Evolutionary conservation across 1,139 yeast genomes (phyloP).

Genomic region (Geotrichum klebahnii): DNA sequence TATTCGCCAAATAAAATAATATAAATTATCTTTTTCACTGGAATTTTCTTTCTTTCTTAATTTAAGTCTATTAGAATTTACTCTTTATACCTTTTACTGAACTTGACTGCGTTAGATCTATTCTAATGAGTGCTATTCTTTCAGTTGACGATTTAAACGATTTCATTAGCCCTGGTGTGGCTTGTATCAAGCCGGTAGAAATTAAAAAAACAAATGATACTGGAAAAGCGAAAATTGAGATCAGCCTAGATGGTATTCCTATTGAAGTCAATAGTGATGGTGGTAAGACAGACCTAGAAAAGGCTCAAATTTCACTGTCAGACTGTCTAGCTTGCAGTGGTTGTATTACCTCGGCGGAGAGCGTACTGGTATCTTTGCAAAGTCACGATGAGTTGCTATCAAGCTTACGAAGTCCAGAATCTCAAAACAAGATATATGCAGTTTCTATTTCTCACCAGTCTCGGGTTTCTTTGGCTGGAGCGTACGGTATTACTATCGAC

Average conservation of each 20-base stretch:
- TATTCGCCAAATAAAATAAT: slow-evolving; percentile 1
- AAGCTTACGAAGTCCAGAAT: slow-evolving; percentile 45
- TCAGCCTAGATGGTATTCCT: slow-evolving; percentile 63
- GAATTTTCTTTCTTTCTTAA: not conserved
- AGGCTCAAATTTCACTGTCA: slow-evolving; percentile 83
- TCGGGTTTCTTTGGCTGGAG: slow-evolving; percentile 74
- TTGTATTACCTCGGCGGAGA: slow-evolving; percentile 95
- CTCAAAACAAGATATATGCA: slow-evolving; percentile 48
- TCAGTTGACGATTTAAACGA: slow-evolving; percentile 91
- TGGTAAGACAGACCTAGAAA: slow-evolving; percentile 50
- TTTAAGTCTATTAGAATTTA: not conserved
- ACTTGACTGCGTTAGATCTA: too few relatives aligned
- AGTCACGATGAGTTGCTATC: slow-evolving; percentile 73
- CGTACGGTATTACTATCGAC: slow-evolving; percentile 52
- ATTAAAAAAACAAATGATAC: slow-evolving; percentile 38
- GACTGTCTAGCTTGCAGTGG: slow-evolving; percentile 98
- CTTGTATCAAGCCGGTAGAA: slow-evolving; percentile 84
- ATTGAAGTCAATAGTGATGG: slow-evolving; percentile 67
- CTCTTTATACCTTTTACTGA: not conserved
- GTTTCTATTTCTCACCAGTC: slow-evolving; percentile 85
- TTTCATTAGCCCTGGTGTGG: slow-evolving; percentile 89
- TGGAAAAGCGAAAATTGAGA: slow-evolving; percentile 58
- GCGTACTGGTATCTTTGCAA: slow-evolving; percentile 84
- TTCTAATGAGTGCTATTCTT: slow-evolving; percentile 72
- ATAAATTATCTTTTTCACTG: slow-evolving; percentile 6